Evolutionary conservation across 495 filamentous ascomycete species (phyloP).

Genomic region (Penicillium coffeae): DNA sequence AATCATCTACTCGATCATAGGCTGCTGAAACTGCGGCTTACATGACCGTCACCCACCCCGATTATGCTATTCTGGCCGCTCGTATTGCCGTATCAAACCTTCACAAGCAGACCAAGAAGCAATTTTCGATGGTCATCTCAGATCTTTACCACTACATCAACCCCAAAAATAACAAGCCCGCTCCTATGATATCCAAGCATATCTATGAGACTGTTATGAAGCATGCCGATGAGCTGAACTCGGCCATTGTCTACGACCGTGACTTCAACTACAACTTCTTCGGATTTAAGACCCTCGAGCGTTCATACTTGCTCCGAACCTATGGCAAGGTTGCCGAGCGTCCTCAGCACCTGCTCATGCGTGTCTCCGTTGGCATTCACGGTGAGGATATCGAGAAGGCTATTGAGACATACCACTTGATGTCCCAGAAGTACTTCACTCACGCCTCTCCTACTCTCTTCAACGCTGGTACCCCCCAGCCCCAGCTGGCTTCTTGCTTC

Average conservation of each 20-base stretch:
- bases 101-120: conserved; percentile 99
- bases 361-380: conserved; percentile 94
- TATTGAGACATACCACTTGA: conserved; percentile 95
- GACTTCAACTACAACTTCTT: conserved; percentile 99
- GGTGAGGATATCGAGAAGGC: conserved; percentile 90
- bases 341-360: conserved; percentile 99
- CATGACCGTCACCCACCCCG: conserved; percentile 98
- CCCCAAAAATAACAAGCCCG: conserved; percentile 78
- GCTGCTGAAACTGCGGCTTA: conserved; percentile 98
- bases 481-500: conserved; percentile 96
- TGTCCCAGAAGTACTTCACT: conserved; percentile 97
- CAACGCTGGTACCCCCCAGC: conserved; percentile 91
- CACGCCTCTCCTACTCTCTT: conserved; percentile 97
- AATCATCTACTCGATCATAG: conserved; percentile 40
- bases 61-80: conserved; percentile 97
- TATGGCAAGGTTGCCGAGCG: conserved; percentile 92
- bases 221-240: conserved; percentile 94
- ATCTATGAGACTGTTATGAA: conserved; percentile 91
- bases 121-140: conserved; percentile 88
- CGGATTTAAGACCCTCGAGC: conserved; percentile 98
- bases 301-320: conserved; percentile 91
- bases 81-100: conserved; percentile 99
- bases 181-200: conserved; percentile 89
- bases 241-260: conserved; percentile 96
- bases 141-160: conserved; percentile 97